A percentile compares a stretch with the other conserved stretches of the same genome.
phyloP scores from a whole-genome alignment of 371 early-diverging fungal species.

The Mortierella sp. region DNA sequence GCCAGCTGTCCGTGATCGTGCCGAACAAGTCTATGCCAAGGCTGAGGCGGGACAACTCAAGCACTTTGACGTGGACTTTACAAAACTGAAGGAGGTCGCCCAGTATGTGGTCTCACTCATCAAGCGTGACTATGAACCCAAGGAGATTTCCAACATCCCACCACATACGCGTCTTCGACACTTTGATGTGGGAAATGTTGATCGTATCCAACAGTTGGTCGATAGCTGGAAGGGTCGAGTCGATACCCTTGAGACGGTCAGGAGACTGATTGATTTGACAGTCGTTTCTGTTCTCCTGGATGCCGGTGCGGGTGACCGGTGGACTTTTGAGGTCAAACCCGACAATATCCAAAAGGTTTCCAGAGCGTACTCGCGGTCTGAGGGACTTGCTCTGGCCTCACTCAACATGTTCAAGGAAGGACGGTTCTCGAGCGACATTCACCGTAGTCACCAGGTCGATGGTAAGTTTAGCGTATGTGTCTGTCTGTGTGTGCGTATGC shows the following conservation, averaged over 20 bases:
- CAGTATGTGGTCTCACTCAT: conserved; percentile 76
- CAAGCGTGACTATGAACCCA: conserved; percentile 73
- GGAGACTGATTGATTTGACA: conserved; percentile 85
- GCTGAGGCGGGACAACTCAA: conserved; percentile 60
- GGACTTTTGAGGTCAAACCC: conserved; percentile 71
- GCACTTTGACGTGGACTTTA: conserved; percentile 77
- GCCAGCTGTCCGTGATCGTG: conserved; percentile 81
- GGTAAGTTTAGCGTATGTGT: too few relatives aligned
- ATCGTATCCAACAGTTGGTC: conserved; percentile 61
- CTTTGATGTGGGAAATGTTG: conserved; percentile 71
- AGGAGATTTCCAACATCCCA: conserved; percentile 69
- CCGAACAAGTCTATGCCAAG: conserved; percentile 70
- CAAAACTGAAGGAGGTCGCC: conserved; percentile 70
- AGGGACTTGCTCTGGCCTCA: conserved; percentile 91
- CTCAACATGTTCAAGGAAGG: conserved; percentile 89
- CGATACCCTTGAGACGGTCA: conserved; percentile 67
- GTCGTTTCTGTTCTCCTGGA: conserved; percentile 92
- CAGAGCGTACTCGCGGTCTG: conserved; percentile 73
- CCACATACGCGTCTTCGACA: conserved; percentile 93
- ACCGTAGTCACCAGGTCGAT: conserved; percentile 77
- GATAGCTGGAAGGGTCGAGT: conserved; percentile 50
- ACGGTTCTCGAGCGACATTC: conserved; percentile 71
- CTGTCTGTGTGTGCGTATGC: conserved; percentile 8
- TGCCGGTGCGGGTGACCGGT: conserved; percentile 91
- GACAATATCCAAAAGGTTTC: conserved; percentile 55